Base-by-base conservation (phyloP, 2,329 filamentous ascomycete species). In the Coniella vitis region DNA sequence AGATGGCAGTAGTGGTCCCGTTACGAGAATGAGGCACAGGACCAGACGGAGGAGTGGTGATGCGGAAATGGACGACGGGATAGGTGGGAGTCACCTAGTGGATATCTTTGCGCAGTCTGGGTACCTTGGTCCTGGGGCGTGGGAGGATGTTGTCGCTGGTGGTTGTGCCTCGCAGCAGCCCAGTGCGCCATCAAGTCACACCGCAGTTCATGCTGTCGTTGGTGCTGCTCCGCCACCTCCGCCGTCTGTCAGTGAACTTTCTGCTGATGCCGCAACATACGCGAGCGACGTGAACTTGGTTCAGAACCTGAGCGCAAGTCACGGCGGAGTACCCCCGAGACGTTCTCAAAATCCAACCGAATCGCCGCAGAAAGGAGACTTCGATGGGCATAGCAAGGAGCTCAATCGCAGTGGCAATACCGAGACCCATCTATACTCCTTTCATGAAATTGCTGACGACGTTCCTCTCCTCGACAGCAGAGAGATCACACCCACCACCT, bases 31-130 rank as follows among this genome's bases (percentile, higher is more conserved):
- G 47, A 66, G 70, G 36, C 57, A 12, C 10, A 8, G 13, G 25
- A 34, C 22, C 4, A 34, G 16, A 31, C n/a, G 16, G 2, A 19
- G 21, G 19, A 19, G 21, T n/a, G 20, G n/a, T 13, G 32, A n/a
- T 10, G 7, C 7, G 29, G 36, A 22, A 17, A 1, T 14, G 10
- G 12, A 14, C 32, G 76, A 39, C 20, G 38, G 25, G 3, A 22
- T 19, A n/a, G 20, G 38, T 10, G 38, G 38, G 14, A 39, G n/a
- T n/a, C n/a, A n/a, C n/a, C n/a, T n/a, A n/a, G n/a, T 21, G 7
- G 25, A 22, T 9, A 21, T n/a, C 52, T 72, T 73, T 3, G 74
- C 75, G 53, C 71, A 65, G 52, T 75, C 78, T 54, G 75, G 76
- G 68, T 77, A 71, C 54, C 66, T 77, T 14, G 74, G 74, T 0